These are phyloP conservation scores for Sicyos baderoa DNA, from an alignment of 306 rosid genomes.

Conservation along the genomic window DNA sequence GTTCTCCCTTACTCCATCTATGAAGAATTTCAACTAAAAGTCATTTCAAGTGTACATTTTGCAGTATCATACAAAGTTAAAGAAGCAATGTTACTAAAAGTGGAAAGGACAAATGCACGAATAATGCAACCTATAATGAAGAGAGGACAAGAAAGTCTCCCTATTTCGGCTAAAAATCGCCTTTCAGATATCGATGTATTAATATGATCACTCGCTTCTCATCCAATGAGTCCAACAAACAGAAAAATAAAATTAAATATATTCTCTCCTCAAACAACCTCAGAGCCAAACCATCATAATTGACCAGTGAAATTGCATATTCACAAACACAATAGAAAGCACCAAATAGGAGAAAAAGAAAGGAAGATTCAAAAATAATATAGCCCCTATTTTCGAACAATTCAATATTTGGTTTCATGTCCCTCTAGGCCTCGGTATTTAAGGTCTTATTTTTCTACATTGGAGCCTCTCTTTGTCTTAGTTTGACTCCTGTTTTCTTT, in stretches of 20 bases:
- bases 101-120: background rate
- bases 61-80: background rate
- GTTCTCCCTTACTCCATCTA: conserved; percentile 95
- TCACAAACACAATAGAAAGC: conserved; percentile 4
- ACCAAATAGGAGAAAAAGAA: background rate
- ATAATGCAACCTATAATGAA: background rate
- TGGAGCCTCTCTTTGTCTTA: no score
- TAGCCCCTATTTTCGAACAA: no score
- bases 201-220: background rate
- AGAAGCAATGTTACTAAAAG: background rate
- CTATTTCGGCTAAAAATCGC: no score
- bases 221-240: background rate
- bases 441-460: no score
- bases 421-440: no score
- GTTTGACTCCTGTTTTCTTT: no score
- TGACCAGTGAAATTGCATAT: no score
- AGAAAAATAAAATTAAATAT: background rate
- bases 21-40: conserved; percentile 25
- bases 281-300: background rate
- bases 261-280: background rate
- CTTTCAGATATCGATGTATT: background rate
- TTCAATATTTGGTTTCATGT: no score
- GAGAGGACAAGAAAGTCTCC: background rate
- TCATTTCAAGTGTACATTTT: conserved; percentile 11
- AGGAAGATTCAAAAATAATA: no score